These are phyloP conservation scores for Penstemon barbatus DNA, from an alignment of 257 asterid genomes.

Conservation along the genomic window DNA sequence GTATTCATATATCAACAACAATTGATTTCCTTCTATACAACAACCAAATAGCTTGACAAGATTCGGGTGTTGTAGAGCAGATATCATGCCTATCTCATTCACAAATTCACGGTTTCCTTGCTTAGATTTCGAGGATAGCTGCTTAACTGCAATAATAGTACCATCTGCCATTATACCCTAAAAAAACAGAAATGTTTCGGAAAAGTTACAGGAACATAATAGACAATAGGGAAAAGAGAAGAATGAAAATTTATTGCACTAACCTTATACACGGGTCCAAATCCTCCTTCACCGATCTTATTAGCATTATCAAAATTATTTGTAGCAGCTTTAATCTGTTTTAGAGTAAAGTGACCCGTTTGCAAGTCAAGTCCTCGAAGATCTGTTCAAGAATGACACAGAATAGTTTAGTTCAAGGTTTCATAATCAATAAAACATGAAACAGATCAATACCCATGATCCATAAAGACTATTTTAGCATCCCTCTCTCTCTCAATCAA, in stretches of 20 bases:
- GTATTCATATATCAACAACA: slow-evolving; percentile 70
- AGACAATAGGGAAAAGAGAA: neutral
- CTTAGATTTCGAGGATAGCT: slow-evolving; percentile 74
- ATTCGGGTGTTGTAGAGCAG: slow-evolving; percentile 73
- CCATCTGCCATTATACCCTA: slow-evolving; percentile 65
- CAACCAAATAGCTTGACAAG: slow-evolving; percentile 80
- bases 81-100: slow-evolving; percentile 81
- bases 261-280: slow-evolving; percentile 79
- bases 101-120: slow-evolving; percentile 85
- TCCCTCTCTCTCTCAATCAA: too few relatives aligned
- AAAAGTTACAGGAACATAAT: neutral
- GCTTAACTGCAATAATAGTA: slow-evolving; percentile 70
- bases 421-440: neutral
- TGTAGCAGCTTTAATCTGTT: slow-evolving; percentile 75
- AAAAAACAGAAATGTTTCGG: neutral
- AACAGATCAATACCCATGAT: neutral
- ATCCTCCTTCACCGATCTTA: slow-evolving; percentile 85
- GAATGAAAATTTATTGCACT: neutral
- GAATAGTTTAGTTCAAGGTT: slow-evolving; percentile 2
- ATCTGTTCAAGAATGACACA: slow-evolving; percentile 36
- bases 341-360: slow-evolving; percentile 59
- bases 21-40: slow-evolving; percentile 69
- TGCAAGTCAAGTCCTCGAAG: slow-evolving; percentile 56
- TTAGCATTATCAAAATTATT: slow-evolving; percentile 62
- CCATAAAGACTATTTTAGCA: too few relatives aligned